Evolutionary conservation across 2,329 filamentous ascomycete genomes (phyloP).

Genomic region (Aspergillus viridinutans): DNA sequence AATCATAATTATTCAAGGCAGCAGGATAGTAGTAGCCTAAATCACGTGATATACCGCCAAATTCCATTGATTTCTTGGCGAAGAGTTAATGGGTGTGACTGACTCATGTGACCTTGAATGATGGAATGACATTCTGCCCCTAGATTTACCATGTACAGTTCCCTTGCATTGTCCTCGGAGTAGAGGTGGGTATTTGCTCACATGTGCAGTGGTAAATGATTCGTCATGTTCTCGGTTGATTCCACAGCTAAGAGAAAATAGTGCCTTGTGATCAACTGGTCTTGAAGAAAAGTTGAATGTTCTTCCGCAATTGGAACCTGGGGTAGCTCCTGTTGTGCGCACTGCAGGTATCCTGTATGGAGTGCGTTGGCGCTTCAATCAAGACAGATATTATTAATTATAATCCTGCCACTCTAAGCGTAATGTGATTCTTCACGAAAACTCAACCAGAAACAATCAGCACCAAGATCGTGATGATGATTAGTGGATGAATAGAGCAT

Average conservation of each 20-base stretch:
- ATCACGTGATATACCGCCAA: neutral
- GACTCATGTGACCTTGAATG: neutral
- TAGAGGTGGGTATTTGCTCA: neutral
- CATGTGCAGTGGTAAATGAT: neutral
- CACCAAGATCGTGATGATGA: neutral
- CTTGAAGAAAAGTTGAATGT: neutral
- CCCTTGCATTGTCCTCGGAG: neutral
- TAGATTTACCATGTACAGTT: neutral
- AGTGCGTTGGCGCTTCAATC: neutral
- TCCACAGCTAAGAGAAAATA: too few relatives aligned
- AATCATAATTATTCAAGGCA: too few relatives aligned
- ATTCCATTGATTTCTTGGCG: neutral
- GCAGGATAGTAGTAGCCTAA: too few relatives aligned
- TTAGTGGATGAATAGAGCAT: neutral
- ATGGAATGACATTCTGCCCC: neutral
- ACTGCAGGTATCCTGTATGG: neutral
- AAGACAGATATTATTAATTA: neutral
- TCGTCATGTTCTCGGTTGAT: too few relatives aligned
- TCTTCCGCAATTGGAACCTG: neutral
- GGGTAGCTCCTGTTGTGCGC: neutral
- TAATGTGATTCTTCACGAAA: neutral
- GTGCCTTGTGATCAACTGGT: too few relatives aligned
- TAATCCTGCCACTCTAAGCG: neutral
- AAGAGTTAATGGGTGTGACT: neutral
- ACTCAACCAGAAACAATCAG: neutral